phyloP scores from a whole-genome alignment of 345 rosid genomes.

The Arabidopsis suecica region DNA sequence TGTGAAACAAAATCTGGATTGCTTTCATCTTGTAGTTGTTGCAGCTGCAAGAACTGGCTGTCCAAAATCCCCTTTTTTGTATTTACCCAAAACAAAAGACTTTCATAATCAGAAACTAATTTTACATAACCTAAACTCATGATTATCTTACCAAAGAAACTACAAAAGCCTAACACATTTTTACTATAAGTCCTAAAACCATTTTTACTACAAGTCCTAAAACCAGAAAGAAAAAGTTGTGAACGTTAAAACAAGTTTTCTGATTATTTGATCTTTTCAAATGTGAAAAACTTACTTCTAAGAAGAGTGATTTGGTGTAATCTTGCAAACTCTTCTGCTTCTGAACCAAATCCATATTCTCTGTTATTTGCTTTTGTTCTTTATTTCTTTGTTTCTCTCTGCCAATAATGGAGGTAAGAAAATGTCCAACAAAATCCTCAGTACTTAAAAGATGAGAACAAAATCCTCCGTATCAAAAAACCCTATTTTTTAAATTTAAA shows the following conservation, averaged over 20 bases:
- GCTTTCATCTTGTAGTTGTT: slow-evolving; percentile 94
- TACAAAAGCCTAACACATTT: neutral
- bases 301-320: slow-evolving; percentile 74
- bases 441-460: slow-evolving; percentile 34
- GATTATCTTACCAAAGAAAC: slow-evolving; percentile 1
- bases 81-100: slow-evolving; percentile 2
- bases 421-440: slow-evolving; percentile 32
- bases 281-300: slow-evolving; percentile 57
- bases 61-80: slow-evolving; percentile 74
- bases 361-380: slow-evolving; percentile 1
- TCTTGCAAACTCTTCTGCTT: slow-evolving; percentile 81
- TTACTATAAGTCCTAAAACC: neutral
- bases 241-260: neutral
- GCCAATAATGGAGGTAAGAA: slow-evolving; percentile 41
- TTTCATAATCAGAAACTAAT: slow-evolving; percentile 19
- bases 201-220: neutral
- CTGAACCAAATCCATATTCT: slow-evolving; percentile 75
- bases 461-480: slow-evolving; percentile 33
- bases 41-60: slow-evolving; percentile 83
- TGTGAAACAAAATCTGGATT: slow-evolving; percentile 95
- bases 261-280: neutral
- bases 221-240: neutral
- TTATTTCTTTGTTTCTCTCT: slow-evolving; percentile 35
- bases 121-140: slow-evolving; percentile 10
- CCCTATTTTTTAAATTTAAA: neutral